Percentiles rank a stretch among this genome's conserved stretches.
These are phyloP conservation scores for Chaetomiaceae sp. DNA, from an alignment of 2,329 filamentous ascomycete genomes.

Conservation along the genomic window DNA sequence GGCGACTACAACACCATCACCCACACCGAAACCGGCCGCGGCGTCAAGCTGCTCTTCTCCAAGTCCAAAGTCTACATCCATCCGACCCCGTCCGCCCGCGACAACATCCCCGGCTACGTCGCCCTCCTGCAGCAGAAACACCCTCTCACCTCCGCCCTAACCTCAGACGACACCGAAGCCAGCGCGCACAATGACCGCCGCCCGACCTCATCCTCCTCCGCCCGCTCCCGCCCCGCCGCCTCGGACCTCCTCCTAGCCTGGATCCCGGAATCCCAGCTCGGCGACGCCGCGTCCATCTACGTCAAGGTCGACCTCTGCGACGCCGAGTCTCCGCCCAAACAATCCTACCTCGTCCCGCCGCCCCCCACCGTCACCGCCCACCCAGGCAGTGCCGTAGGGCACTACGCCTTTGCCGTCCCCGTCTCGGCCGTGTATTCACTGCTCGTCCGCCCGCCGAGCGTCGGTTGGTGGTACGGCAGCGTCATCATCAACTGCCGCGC, in stretches of 20 bases:
- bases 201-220: slow-evolving; percentile 36
- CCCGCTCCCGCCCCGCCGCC: slow-evolving; percentile 42
- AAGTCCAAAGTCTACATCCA: slow-evolving; percentile 99
- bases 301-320: slow-evolving; percentile 92
- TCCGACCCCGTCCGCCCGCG: slow-evolving; percentile 84
- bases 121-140: slow-evolving; percentile 88
- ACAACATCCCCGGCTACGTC: slow-evolving; percentile 93
- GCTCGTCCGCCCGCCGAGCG: slow-evolving; percentile 80
- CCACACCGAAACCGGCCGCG: slow-evolving; percentile 68
- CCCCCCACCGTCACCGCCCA: slow-evolving; percentile 81
- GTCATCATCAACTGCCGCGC: slow-evolving; percentile 86
- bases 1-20: slow-evolving; percentile 92
- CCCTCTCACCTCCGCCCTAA: slow-evolving; percentile 39
- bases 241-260: slow-evolving; percentile 84
- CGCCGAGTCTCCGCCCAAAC: slow-evolving; percentile 71
- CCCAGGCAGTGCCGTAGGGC: slow-evolving; percentile 62
- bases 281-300: slow-evolving; percentile 81
- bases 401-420: slow-evolving; percentile 88
- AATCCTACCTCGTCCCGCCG: slow-evolving; percentile 86
- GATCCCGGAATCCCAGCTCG: slow-evolving; percentile 84
- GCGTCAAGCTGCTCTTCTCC: slow-evolving; percentile 89
- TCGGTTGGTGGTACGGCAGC: slow-evolving; percentile 98
- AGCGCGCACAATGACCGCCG: slow-evolving; percentile 18
- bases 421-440: slow-evolving; percentile 87
- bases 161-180: slow-evolving; percentile 25